Evolutionary conservation across 345 rosid genomes (phyloP).

Genomic region (Anacardium occidentale): DNA sequence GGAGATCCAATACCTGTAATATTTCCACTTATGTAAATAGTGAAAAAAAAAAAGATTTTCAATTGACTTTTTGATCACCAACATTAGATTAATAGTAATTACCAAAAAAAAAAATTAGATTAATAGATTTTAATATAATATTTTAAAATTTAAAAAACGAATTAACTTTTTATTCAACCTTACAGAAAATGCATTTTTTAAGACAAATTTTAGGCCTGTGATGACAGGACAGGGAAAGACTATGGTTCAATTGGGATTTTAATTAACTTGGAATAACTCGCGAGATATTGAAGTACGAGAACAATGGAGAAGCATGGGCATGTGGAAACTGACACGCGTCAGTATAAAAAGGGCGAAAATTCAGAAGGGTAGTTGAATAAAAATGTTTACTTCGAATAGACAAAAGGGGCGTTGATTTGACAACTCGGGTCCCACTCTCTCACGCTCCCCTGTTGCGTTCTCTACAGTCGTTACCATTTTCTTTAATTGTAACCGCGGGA

Average conservation of each 20-base stretch:
- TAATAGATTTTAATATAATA: too few relatives aligned
- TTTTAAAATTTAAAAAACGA: too few relatives aligned
- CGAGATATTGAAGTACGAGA: background rate
- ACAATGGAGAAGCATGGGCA: background rate
- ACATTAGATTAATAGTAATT: too few relatives aligned
- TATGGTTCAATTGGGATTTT: too few relatives aligned
- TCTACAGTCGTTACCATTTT: background rate
- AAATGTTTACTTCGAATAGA: background rate
- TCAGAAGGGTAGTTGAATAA: constrained; percentile 19
- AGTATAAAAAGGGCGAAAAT: background rate
- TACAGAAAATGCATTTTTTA: too few relatives aligned
- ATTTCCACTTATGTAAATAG: too few relatives aligned
- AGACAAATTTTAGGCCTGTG: background rate
- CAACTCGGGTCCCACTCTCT: background rate
- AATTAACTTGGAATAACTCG: background rate
- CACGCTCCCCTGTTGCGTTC: background rate
- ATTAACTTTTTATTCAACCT: too few relatives aligned
- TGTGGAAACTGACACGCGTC: constrained; percentile 1
- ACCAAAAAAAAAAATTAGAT: too few relatives aligned
- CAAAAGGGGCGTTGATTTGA: constrained; percentile 25
- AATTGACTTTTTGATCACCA: too few relatives aligned
- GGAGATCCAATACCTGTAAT: too few relatives aligned
- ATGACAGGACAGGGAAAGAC: background rate
- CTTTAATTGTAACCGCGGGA: background rate
- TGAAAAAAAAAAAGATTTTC: too few relatives aligned